Percentiles rank a stretch among this genome's conserved stretches.
phyloP scores from a whole-genome alignment of 2,329 filamentous ascomycete genomes.

The Calonectria ilicicola region DNA sequence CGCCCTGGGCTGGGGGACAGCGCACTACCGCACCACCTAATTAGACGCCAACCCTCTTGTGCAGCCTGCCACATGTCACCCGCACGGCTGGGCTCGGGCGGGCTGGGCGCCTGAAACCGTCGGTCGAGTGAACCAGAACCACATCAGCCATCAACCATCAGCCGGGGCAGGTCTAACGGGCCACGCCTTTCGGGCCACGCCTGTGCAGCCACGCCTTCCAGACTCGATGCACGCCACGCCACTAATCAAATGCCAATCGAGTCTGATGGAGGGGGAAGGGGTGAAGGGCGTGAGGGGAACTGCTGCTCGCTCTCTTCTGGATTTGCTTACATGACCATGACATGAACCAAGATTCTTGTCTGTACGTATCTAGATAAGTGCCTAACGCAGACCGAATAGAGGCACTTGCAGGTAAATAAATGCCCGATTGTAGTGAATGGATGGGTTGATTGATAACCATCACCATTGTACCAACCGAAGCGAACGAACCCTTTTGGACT shows the following conservation, averaged over 20 bases:
- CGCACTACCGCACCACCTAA: background rate
- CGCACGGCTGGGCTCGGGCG: background rate
- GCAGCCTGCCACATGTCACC: background rate
- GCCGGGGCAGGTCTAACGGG: background rate
- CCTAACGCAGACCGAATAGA: background rate
- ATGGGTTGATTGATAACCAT: background rate
- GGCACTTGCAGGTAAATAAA: too few relatives aligned
- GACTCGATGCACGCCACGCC: background rate
- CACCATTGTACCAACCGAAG: too few relatives aligned
- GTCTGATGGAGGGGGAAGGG: too few relatives aligned
- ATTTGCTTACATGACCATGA: background rate
- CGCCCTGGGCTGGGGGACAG: too few relatives aligned
- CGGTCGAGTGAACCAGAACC: background rate
- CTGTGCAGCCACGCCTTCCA: background rate
- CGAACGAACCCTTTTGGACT: too few relatives aligned
- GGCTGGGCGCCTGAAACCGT: background rate
- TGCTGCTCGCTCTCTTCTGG: too few relatives aligned
- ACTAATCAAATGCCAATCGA: background rate
- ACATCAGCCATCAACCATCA: conserved; percentile 13
- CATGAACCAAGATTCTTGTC: background rate
- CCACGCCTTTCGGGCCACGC: conserved; percentile 2
- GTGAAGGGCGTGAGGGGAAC: too few relatives aligned
- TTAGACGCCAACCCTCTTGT: background rate
- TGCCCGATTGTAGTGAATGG: too few relatives aligned
- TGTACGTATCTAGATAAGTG: too few relatives aligned